phyloP scores from a whole-genome alignment of 2,329 filamentous ascomycete genomes.

The Berkeleyomyces basicola region DNA sequence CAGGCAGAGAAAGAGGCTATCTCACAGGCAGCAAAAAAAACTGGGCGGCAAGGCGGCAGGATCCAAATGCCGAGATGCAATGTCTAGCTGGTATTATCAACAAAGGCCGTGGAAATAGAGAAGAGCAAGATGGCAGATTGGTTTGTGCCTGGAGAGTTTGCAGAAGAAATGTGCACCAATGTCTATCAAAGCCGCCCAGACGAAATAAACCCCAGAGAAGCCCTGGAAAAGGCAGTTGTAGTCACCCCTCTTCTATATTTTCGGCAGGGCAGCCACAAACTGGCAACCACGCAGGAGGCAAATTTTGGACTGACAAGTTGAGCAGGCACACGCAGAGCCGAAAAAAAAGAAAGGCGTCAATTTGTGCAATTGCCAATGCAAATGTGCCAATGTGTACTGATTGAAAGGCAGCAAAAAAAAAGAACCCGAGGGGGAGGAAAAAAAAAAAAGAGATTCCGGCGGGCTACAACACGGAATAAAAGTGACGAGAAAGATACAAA shows the following conservation, averaged over 20 bases:
- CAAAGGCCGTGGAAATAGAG: not conserved
- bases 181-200: not conserved
- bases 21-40: constrained; percentile 10
- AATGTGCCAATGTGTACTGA: too few relatives aligned
- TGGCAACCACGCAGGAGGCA: not conserved
- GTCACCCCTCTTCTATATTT: not conserved
- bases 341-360: not conserved
- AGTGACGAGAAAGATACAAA: not conserved
- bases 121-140: not conserved
- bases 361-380: not conserved
- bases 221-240: not conserved
- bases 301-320: not conserved
- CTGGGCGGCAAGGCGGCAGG: constrained; percentile 3
- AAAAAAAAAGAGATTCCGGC: not conserved
- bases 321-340: not conserved
- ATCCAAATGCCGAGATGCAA: not conserved
- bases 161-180: not conserved
- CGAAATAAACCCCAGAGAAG: not conserved
- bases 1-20: not conserved
- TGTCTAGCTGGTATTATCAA: not conserved
- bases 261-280: not conserved
- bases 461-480: not conserved
- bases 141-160: not conserved
- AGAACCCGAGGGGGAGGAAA: not conserved
- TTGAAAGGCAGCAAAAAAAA: not conserved